A percentile compares a stretch with the other conserved stretches of the same genome.
Conservation (phyloP, 1,284 basidiomycete species). For the Pterulicium gracile region DNA sequence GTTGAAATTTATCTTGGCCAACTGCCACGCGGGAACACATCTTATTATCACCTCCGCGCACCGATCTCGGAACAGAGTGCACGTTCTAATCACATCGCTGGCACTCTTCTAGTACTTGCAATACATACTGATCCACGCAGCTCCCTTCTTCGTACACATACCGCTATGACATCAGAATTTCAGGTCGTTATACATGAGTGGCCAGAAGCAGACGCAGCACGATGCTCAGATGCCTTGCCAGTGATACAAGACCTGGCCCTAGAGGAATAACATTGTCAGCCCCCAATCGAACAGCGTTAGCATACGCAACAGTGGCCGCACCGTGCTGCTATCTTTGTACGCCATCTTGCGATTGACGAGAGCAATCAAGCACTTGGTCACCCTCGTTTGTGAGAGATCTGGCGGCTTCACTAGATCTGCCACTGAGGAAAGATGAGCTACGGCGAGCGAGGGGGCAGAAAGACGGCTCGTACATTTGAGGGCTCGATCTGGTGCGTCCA, state of each 20-base stretch:
- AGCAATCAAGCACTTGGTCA: slow-evolving; percentile 90
- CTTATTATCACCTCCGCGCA: too few relatives aligned
- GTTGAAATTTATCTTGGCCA: too few relatives aligned
- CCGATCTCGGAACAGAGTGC: not conserved
- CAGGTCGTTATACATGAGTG: too few relatives aligned
- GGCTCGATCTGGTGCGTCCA: slow-evolving; percentile 42
- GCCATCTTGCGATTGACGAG: slow-evolving; percentile 84
- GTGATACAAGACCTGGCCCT: slow-evolving; percentile 39
- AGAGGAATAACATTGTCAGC: not conserved
- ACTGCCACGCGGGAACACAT: too few relatives aligned
- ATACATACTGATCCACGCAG: not conserved
- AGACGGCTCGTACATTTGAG: slow-evolving; percentile 35
- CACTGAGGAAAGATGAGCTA: slow-evolving; percentile 36
- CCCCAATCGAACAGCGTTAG: not conserved
- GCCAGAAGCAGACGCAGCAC: too few relatives aligned
- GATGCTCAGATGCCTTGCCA: slow-evolving; percentile 28
- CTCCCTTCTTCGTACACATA: not conserved
- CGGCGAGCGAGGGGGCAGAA: not conserved
- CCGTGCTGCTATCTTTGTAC: slow-evolving; percentile 61
- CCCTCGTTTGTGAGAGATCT: slow-evolving; percentile 78
- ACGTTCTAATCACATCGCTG: not conserved
- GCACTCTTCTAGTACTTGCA: not conserved
- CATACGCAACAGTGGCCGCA: slow-evolving; percentile 21
- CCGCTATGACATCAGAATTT: slow-evolving; percentile 2
- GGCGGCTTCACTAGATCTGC: slow-evolving; percentile 71